Evolutionary conservation across 257 asterid genomes (phyloP), one percentile per base, ranked within the genome.

Genomic region (Paraleonurus japonicus): DNA sequence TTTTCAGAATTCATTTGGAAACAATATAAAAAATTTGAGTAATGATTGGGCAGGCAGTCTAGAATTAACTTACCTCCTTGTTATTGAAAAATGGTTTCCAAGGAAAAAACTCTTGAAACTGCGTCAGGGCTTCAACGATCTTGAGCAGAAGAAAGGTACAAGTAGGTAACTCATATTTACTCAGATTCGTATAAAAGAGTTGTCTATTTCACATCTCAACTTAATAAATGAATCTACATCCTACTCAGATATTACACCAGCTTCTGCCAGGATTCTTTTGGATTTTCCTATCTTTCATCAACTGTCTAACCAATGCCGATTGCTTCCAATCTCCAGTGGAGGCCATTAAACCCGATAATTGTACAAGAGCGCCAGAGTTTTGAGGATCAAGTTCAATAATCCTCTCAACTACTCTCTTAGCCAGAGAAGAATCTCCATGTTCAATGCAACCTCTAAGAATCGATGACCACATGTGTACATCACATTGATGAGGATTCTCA

Each of bases 381-480:
- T 79, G 80, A 64, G 94, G 85, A 84, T 88, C 96, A 71, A 89
- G 90, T 71, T 82, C 87, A 7, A 81, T 83, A 65, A 94, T 83
- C 73, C 50, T 83, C 76, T 81, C 81, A 24, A 67, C 85, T 43
- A 87, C 90, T 69, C 76, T 73, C 81, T 81, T 80, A 4, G 92
- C 82, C 0, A 89, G 88, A 68, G 74, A 43, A 75, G 81, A 79
- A 69, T 89, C 83, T 35, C 90, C 95, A 73, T 53, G 85, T 45
- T 81, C 86, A 12, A 89, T 65, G 68, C 98, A 91, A 24, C 97
- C 97, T 81, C 96, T 86, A 19, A 89, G 82, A 81, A 91, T 57
- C 41, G 92, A 82, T 1, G 83, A 81, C 98, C 98, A 94, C 88
- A 86, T 88, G 81, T 86, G 70, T 60, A 87, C 88, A 84, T 91